Base-by-base conservation (phyloP, 2,329 filamentous ascomycete genomes). In the Aspergillus sp. region DNA sequence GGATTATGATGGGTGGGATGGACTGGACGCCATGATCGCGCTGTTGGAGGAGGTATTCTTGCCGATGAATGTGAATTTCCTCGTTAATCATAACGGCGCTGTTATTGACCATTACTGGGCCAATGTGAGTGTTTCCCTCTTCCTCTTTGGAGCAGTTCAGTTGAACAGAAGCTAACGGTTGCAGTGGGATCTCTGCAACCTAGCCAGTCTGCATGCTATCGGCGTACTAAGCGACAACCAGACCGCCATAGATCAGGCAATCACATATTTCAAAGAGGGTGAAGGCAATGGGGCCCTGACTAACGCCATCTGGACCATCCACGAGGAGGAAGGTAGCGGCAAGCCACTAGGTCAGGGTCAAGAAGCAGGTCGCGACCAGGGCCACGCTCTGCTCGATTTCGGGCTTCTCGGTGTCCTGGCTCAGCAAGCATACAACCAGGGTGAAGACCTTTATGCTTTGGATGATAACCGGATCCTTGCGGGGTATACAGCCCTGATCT, bases 291-390 rank as follows among this genome's bases (percentile, higher is more conserved):
- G 80, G 3, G 30, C 47, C 11, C 47, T 63, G 15, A 34, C 49
- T 7, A 60, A 56, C 28, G 30, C 41, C 50, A 54, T 63, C 38
- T 63, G 61, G 54, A 53, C 49, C 57, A 46, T 50, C 28, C 64
- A 52, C 55, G 55, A 55, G 31, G 48, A 31, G 17, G 64, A n/a
- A 47, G 46, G 25, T 65, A 47, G 41, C 23, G 72, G 1, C 64
- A 67, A 76, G 63, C 54, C 60, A 0, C 62, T 82, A 2, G 74
- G 71, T 0, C 79, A 82, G 54, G 68, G 74, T 1, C 77, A 81
- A 59, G 79, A 82, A 53, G 74, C 78, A 1, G 79, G 80, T 2
- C 69, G 80, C 0, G 81, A 83, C 60, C 81, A 83, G 62, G 81
- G 80, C 6, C 81, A 83, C 61, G 66, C 79, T 1, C 74, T 73